Percentiles rank a stretch among this genome's conserved stretches.
phyloP scores from a whole-genome alignment of 2,329 filamentous ascomycete species.

The Colletotrichum aenigma region DNA sequence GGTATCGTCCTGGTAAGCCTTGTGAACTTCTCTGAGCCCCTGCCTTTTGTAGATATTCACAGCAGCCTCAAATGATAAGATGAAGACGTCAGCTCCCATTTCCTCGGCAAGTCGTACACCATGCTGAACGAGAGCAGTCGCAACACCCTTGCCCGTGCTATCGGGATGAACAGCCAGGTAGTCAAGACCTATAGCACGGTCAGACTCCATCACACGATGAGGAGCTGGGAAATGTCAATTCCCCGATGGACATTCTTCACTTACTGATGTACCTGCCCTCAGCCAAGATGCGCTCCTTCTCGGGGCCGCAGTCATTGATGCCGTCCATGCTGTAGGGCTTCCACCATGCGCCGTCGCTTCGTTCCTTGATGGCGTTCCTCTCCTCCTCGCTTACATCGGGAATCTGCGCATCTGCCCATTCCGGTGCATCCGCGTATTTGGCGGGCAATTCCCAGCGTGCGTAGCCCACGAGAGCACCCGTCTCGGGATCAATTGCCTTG shows the following conservation, averaged over 20 bases:
- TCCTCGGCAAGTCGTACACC: constrained; percentile 27
- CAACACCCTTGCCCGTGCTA: constrained; percentile 29
- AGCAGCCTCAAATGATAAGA: constrained; percentile 25
- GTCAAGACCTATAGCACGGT: constrained; percentile 23
- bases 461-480: constrained; percentile 26
- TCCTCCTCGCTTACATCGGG: constrained; percentile 18
- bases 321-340: constrained; percentile 1
- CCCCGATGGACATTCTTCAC: neutral
- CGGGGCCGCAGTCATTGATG: neutral
- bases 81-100: constrained; percentile 27
- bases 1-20: constrained; percentile 29
- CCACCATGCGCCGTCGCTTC: constrained; percentile 13
- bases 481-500: constrained; percentile 25
- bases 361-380: neutral
- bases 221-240: neutral
- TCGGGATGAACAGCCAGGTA: constrained; percentile 33
- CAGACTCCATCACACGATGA: neutral
- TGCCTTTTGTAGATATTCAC: constrained; percentile 25
- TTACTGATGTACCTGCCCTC: constrained; percentile 20
- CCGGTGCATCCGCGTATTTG: neutral
- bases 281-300: constrained; percentile 6
- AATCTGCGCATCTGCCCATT: constrained; percentile 18
- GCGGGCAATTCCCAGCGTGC: constrained; percentile 25
- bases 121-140: constrained; percentile 25
- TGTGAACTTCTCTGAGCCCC: constrained; percentile 26